phyloP scores from a whole-genome alignment of 2,329 filamentous ascomycete genomes.

The Aureobasidium pullulans region DNA sequence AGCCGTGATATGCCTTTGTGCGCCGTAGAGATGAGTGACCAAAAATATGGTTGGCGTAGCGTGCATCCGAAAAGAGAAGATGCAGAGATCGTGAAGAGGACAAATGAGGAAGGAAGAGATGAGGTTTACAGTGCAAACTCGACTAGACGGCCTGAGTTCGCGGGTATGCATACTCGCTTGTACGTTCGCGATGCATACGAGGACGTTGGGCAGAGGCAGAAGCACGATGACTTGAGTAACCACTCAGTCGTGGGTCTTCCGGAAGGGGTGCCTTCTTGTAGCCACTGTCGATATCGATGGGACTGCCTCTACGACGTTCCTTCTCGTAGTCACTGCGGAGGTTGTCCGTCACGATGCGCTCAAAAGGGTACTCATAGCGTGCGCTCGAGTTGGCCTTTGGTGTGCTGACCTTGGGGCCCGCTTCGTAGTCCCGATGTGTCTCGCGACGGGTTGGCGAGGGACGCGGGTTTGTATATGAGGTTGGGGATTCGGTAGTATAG shows the following conservation, averaged over 20 bases:
- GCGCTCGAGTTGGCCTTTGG: neutral
- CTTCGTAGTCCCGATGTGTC: neutral
- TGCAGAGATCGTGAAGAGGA: neutral
- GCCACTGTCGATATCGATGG: neutral
- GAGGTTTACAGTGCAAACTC: neutral
- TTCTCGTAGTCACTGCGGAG: neutral
- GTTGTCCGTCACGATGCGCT: neutral
- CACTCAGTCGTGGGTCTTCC: neutral
- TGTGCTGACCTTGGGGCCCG: neutral
- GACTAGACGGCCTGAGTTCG: neutral
- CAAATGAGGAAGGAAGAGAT: neutral
- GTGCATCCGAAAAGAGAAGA: neutral
- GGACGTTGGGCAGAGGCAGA: neutral
- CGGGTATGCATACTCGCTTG: neutral
- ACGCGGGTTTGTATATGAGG: neutral
- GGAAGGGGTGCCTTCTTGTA: neutral
- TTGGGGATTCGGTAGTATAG: conserved; percentile 7
- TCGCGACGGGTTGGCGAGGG: conserved; percentile 4
- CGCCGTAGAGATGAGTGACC: neutral
- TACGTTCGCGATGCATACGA: neutral
- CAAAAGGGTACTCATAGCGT: neutral
- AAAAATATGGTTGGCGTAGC: neutral
- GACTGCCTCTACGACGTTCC: neutral
- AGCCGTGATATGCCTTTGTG: neutral
- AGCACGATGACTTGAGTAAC: neutral